Evolutionary conservation across 495 filamentous ascomycete genomes (phyloP).

Genomic region (Lichina pygmaea): DNA sequence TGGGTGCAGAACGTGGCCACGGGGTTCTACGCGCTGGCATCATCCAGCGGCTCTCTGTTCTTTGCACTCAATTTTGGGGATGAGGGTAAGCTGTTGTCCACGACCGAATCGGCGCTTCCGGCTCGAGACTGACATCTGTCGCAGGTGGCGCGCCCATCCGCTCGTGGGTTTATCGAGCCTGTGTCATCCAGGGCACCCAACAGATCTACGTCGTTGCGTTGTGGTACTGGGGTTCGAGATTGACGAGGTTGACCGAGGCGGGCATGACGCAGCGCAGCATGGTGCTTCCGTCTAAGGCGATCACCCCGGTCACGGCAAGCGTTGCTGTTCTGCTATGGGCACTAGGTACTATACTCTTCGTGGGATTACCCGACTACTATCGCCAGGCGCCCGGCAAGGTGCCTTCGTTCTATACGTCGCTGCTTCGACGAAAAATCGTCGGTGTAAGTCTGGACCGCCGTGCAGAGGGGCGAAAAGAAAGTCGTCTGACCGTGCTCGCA

Average conservation of each 20-base stretch:
- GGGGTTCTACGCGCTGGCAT: slow-evolving; percentile 29
- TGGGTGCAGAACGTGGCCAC: slow-evolving; percentile 31
- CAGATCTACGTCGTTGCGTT: slow-evolving; percentile 35
- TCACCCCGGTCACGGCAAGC: slow-evolving; percentile 21
- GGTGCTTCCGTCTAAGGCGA: slow-evolving; percentile 6
- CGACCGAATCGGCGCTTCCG: neutral
- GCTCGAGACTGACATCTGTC: neutral
- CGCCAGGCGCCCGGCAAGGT: slow-evolving; percentile 38
- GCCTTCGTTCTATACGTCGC: slow-evolving; percentile 29
- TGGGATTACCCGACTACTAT: slow-evolving; percentile 37
- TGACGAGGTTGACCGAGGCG: slow-evolving; percentile 10
- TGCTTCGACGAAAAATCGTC: slow-evolving; percentile 29
- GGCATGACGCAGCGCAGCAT: slow-evolving; percentile 9
- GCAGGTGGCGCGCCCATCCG: slow-evolving; percentile 26
- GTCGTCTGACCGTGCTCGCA: slow-evolving; percentile 6
- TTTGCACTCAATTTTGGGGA: slow-evolving; percentile 44
- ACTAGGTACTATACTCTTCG: slow-evolving; percentile 23
- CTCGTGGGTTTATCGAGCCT: slow-evolving; percentile 36
- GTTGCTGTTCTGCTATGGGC: slow-evolving; percentile 23
- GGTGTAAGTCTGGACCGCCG: slow-evolving; percentile 10
- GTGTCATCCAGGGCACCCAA: slow-evolving; percentile 32
- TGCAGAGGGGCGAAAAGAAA: neutral
- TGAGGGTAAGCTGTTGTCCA: slow-evolving; percentile 14
- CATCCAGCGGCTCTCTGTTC: slow-evolving; percentile 29
- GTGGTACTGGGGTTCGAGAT: slow-evolving; percentile 34